phyloP scores from a whole-genome alignment of 257 asterid species.

The Salvia rosmarinus region DNA sequence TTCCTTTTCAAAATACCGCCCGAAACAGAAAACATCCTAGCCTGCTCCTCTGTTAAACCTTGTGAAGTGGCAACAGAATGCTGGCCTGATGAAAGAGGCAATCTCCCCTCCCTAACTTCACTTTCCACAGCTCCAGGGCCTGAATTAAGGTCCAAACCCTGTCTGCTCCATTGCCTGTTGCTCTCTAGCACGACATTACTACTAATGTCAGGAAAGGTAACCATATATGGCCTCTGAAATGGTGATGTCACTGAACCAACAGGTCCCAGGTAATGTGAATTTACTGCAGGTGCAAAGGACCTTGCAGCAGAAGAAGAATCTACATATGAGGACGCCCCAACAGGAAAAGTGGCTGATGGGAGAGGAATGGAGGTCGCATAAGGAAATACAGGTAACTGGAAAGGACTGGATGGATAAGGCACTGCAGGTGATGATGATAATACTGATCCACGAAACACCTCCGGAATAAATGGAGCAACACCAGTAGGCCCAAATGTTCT shows the following conservation, averaged over 20 bases:
- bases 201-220: slow-evolving; percentile 51
- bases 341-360: slow-evolving; percentile 60
- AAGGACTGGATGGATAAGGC: slow-evolving; percentile 60
- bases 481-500: slow-evolving; percentile 66
- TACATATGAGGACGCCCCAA: slow-evolving; percentile 50
- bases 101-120: slow-evolving; percentile 57
- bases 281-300: slow-evolving; percentile 43
- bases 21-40: slow-evolving; percentile 51
- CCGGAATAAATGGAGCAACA: slow-evolving; percentile 51
- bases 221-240: slow-evolving; percentile 68
- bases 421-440: slow-evolving; percentile 81
- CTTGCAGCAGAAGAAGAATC: slow-evolving; percentile 62
- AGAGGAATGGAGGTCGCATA: slow-evolving; percentile 59
- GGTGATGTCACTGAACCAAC: slow-evolving; percentile 58
- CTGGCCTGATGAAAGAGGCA: slow-evolving; percentile 54
- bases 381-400: slow-evolving; percentile 58
- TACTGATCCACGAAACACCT: slow-evolving; percentile 77
- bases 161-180: slow-evolving; percentile 65
- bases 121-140: slow-evolving; percentile 68
- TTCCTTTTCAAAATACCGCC: slow-evolving; percentile 67
- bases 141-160: slow-evolving; percentile 76
- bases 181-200: slow-evolving; percentile 50
- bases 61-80: slow-evolving; percentile 61
- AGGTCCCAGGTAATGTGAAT: slow-evolving; percentile 54
- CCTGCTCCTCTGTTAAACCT: slow-evolving; percentile 60